Base-by-base conservation (phyloP, 2,329 filamentous ascomycete species). In the Drechslerella dactyloides region DNA sequence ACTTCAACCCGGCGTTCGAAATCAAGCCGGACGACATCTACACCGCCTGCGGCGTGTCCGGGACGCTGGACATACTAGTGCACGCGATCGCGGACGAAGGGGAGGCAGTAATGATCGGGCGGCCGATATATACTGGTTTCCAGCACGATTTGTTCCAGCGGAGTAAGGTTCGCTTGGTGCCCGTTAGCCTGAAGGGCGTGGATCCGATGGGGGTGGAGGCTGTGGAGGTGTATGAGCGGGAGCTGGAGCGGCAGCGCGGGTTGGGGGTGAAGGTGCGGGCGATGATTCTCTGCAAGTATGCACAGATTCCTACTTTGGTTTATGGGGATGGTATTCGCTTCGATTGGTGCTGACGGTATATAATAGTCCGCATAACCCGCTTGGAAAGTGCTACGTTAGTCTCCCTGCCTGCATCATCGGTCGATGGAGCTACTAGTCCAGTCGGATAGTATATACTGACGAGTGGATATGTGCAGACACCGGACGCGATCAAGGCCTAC, bases 181-280 rank as follows among this genome's bases (percentile, higher is more conserved):
- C 80, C 5, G 82, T 85, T 1, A 74, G 78, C 0, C 84, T 85
- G 56, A 78, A 77, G 1, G 79, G 79, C 0, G 73, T 78, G 2
- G 83, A 84, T 74, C 82, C 83, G 0, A 77, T 84, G 10, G 75
- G 81, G 1, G 21, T 77, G 23, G 74, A 80, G 15, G 81, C 80
- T 1, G 82, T 84, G 0, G 60, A 75, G 1, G 78, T 78, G 40
- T 85, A 85, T 69, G 83, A 85, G 73, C 74, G 79, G 6, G 80
- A 80, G 1, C 68, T 83, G 2, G 73, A 81, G 17, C 76, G 79
- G 1, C 79, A 81, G 42, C 74, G 77, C 1, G 74, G 76, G 2
- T 76, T 76, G 0, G 83, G 83, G 0, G 77, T 79, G 15, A 79
- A 76, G 24, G 79, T 85, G n/a, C 78, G 79, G 15, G 83, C 79